Conservation (phyloP, 768 basidiomycete species). For the Trametes gibbosa region DNA sequence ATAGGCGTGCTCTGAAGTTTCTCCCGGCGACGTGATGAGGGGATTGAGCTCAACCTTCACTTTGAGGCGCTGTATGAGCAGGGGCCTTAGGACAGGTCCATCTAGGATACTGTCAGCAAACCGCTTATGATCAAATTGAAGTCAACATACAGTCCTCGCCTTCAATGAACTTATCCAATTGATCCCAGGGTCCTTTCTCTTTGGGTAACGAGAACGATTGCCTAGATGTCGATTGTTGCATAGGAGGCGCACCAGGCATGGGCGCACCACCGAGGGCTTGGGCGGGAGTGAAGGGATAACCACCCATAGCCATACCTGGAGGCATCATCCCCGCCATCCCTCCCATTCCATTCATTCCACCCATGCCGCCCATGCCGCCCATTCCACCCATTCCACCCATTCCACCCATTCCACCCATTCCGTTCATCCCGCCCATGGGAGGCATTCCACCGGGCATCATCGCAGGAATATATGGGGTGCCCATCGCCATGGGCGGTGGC, state of each 20-base stretch:
- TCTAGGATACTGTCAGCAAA: conserved; percentile 37
- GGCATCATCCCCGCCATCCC: conserved; percentile 24
- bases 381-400: conserved; percentile 15
- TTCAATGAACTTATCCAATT: conserved; percentile 37
- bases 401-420: conserved; percentile 14
- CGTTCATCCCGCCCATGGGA: conserved; percentile 4
- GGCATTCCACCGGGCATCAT: conserved; percentile 9
- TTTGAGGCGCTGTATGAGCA: conserved; percentile 48
- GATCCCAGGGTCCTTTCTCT: conserved; percentile 21
- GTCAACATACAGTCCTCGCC: conserved; percentile 41
- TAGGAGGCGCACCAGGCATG: conserved; percentile 7
- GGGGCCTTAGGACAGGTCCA: conserved; percentile 68
- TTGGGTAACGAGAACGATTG: conserved; percentile 6
- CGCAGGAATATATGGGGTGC: conserved; percentile 15
- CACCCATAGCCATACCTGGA: background rate
- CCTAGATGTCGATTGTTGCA: conserved; percentile 16
- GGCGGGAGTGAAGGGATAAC: conserved; percentile 12
- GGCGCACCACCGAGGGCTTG: background rate
- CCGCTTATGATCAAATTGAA: background rate
- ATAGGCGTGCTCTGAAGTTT: conserved; percentile 41
- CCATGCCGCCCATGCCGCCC: background rate
- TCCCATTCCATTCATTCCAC: conserved; percentile 3
- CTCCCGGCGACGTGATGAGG: conserved; percentile 45
- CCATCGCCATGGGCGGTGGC: conserved; percentile 8
- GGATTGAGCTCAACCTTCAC: conserved; percentile 58